Percentiles rank a stretch among this genome's conserved stretches.
phyloP scores from a whole-genome alignment of 164 flowering plant genomes.

The Magnolia kwangsiensis region DNA sequence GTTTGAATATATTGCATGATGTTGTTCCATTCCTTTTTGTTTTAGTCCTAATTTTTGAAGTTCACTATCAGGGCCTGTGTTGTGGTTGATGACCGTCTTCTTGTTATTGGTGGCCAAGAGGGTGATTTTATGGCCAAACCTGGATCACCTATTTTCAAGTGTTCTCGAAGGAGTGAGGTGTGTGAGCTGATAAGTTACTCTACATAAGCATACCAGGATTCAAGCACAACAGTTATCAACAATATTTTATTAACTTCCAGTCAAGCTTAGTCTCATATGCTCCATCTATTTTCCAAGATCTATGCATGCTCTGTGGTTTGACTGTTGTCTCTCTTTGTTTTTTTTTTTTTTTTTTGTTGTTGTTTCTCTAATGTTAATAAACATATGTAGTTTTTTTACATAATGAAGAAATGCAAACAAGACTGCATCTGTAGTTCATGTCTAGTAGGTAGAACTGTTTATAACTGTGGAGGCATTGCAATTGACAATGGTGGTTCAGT shows the following conservation, averaged over 20 bases:
- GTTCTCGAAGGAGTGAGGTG: slow-evolving; percentile 94
- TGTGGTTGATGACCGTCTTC: slow-evolving; percentile 65
- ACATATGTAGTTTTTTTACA: not conserved
- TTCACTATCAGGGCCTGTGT: slow-evolving; percentile 66
- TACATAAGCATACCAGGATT: not conserved
- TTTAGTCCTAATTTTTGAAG: not conserved
- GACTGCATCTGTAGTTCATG: not conserved
- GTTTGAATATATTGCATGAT: not conserved
- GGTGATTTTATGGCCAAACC: slow-evolving; percentile 99
- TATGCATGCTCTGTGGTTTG: not conserved
- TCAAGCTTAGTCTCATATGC: not conserved
- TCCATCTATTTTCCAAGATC: not conserved
- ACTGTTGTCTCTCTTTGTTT: not conserved
- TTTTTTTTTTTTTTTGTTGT: not conserved
- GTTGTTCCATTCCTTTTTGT: not conserved
- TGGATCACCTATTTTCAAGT: slow-evolving; percentile 92
- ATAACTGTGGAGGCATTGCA: too few species aligned
- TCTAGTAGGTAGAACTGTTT: not conserved
- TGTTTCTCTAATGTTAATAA: not conserved
- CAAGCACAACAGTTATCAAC: not conserved
- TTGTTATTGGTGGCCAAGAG: slow-evolving; percentile 94
- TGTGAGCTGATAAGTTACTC: not conserved
- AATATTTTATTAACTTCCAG: not conserved
- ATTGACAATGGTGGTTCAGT: too few species aligned
- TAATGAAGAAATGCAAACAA: not conserved